Percentiles rank a stretch among this genome's conserved stretches.
phyloP scores from a whole-genome alignment of 371 early-diverging fungal genomes.

The Actinomortierella wolfii region DNA sequence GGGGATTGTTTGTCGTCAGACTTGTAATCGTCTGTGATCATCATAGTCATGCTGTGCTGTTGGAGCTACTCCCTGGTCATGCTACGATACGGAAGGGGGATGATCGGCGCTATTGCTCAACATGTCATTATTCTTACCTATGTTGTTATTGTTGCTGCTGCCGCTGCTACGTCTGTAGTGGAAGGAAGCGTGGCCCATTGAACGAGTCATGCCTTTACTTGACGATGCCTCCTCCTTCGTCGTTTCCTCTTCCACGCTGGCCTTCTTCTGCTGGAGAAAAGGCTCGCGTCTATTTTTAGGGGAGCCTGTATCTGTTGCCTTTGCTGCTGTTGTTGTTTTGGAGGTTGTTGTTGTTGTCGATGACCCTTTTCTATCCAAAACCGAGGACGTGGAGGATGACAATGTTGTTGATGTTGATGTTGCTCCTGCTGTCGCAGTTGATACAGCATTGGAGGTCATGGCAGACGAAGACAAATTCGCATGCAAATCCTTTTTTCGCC shows the following conservation, averaged over 20 bases:
- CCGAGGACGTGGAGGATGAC: no score
- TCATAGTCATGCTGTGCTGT: no score
- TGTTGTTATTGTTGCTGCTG: no score
- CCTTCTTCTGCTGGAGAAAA: no score
- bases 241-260: neutral
- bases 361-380: no score
- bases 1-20: no score
- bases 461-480: neutral
- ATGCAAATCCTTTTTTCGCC: constrained; percentile 9
- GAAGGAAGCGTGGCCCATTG: neutral
- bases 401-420: neutral
- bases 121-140: no score
- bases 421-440: neutral
- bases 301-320: neutral
- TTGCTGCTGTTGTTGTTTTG: neutral
- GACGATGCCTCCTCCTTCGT: constrained; percentile 3
- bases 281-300: neutral
- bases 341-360: constrained; percentile 3
- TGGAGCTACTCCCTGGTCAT: no score
- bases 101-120: no score
- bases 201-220: neutral
- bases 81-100: no score
- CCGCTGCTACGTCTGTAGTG: constrained; percentile 13
- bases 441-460: neutral
- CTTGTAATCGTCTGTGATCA: no score